Conservation (phyloP, 148 eudicot genomes). For the Vaccinium macrocarpon region DNA sequence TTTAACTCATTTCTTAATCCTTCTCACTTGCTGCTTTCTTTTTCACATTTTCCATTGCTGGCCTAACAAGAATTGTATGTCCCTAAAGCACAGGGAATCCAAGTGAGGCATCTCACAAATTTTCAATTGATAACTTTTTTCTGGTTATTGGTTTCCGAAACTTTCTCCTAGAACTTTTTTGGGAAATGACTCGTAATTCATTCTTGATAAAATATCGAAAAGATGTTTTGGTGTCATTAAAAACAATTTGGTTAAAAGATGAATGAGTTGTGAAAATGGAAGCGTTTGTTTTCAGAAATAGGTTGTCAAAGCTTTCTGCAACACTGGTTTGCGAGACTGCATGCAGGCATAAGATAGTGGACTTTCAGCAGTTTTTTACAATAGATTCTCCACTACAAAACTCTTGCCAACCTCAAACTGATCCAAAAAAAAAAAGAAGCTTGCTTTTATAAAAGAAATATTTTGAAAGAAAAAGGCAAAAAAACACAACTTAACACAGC, state of each 20-base stretch:
- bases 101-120: background rate
- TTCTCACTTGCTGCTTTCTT: background rate
- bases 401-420: too few relatives aligned
- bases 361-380: background rate
- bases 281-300: background rate
- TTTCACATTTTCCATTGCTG: background rate
- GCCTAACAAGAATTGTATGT: background rate
- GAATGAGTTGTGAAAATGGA: background rate
- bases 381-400: background rate
- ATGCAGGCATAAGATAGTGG: background rate
- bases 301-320: background rate
- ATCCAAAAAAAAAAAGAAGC: background rate
- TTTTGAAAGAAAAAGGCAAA: background rate
- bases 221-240: background rate
- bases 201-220: background rate
- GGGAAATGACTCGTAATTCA: background rate
- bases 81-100: background rate
- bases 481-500: background rate
- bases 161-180: background rate
- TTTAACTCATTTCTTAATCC: background rate
- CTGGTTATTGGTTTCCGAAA: background rate
- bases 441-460: background rate
- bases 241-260: background rate
- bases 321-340: background rate
- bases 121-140: background rate